These are phyloP conservation scores for Kwoniella botswanensis DNA, from an alignment of 768 basidiomycete genomes.

Conservation along the genomic window DNA sequence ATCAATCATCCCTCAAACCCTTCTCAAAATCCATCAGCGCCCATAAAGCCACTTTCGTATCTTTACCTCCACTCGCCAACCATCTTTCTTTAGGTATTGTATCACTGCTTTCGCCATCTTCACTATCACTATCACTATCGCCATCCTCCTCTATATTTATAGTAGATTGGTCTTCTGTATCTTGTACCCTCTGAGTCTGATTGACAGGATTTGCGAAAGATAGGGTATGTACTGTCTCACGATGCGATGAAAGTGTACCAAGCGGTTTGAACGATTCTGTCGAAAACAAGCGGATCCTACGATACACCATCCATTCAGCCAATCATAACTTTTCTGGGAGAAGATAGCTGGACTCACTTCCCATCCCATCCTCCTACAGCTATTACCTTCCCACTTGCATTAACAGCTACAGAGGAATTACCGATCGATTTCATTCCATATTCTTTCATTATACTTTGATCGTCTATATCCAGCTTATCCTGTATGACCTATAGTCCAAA, in stretches of 20 bases:
- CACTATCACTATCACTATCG: constrained; percentile 65
- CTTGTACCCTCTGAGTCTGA: background rate
- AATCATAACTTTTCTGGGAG: background rate
- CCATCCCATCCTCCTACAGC: constrained; percentile 96
- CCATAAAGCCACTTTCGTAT: constrained; percentile 76
- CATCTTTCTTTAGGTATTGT: constrained; percentile 62
- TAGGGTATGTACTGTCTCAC: constrained; percentile 73
- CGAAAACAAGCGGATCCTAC: constrained; percentile 80
- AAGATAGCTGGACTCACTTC: constrained; percentile 63
- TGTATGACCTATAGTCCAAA: constrained; percentile 4
- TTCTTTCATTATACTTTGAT: constrained; percentile 49
- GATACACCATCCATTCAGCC: constrained; percentile 2
- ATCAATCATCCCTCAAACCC: background rate
- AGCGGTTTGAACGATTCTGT: constrained; percentile 79
- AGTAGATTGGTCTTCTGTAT: constrained; percentile 43
- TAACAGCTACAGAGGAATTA: constrained; percentile 75
- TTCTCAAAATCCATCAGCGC: constrained; percentile 58
- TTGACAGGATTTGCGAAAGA: constrained; percentile 66
- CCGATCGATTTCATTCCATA: constrained; percentile 77
- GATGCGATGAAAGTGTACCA: constrained; percentile 83
- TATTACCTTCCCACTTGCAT: constrained; percentile 75
- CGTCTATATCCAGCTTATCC: constrained; percentile 45
- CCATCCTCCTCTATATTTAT: constrained; percentile 52
- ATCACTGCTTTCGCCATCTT: constrained; percentile 61
- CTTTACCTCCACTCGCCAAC: constrained; percentile 71